Percentiles rank a stretch among this genome's conserved stretches.
phyloP scores from a whole-genome alignment of 441 rosid genomes.

The Populus hybrid region DNA sequence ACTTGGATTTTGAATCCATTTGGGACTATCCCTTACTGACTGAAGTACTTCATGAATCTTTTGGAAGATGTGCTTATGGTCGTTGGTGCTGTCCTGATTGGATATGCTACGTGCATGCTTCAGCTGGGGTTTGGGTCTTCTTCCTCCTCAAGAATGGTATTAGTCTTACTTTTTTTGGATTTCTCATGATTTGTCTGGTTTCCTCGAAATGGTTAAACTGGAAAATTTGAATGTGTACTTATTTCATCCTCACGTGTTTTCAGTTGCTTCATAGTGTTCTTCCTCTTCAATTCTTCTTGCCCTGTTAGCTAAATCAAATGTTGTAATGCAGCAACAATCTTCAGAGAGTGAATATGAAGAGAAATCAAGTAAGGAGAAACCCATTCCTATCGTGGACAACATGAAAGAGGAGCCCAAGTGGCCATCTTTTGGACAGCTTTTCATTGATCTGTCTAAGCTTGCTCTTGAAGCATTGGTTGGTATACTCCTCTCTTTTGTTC shows the following conservation, averaged over 20 bases:
- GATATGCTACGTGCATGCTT: conserved; percentile 73
- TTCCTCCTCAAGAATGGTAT: conserved; percentile 49
- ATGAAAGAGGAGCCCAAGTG: conserved; percentile 73
- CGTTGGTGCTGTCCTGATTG: conserved; percentile 69
- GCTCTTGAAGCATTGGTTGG: conserved; percentile 56
- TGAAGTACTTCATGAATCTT: conserved; percentile 12
- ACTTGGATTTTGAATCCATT: neutral
- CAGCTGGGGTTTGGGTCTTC: conserved; percentile 77
- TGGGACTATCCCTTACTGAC: neutral
- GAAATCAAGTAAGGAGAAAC: conserved; percentile 44
- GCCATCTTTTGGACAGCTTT: conserved; percentile 89
- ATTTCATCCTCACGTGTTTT: neutral
- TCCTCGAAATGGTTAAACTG: neutral
- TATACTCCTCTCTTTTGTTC: conserved; percentile 50
- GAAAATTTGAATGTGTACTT: neutral
- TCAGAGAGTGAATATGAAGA: conserved; percentile 45
- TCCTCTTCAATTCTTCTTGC: neutral
- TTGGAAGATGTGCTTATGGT: conserved; percentile 77
- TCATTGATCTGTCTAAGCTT: conserved; percentile 67
- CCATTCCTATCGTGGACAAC: conserved; percentile 35
- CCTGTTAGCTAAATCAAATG: conserved; percentile 13
- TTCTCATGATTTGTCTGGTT: neutral
- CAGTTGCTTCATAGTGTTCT: neutral
- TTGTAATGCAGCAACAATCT: conserved; percentile 35
- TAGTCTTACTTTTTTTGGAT: neutral